Evolutionary conservation across 73 alveolate species (phyloP).

Genomic region (Paramecium primaurelia): DNA sequence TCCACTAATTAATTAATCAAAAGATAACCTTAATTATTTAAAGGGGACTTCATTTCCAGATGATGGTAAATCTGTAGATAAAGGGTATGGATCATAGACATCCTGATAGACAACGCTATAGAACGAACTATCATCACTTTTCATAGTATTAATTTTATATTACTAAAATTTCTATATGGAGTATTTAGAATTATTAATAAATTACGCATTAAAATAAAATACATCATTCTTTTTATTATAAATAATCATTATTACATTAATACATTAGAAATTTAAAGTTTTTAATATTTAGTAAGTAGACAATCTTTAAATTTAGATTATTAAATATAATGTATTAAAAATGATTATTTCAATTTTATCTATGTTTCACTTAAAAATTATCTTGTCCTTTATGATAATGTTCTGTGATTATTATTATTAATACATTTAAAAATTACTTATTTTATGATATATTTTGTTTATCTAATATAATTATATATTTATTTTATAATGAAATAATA

Average conservation of each 20-base stretch:
- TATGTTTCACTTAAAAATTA: too few species aligned
- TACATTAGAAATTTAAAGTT: too few species aligned
- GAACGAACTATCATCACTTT: background rate
- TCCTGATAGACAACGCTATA: slow-evolving; percentile 1
- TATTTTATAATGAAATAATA: background rate
- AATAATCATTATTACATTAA: background rate
- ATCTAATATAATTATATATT: background rate
- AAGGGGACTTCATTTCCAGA: slow-evolving; percentile 4
- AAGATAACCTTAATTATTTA: background rate
- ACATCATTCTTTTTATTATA: background rate
- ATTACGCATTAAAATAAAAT: background rate
- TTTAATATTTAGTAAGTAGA: too few species aligned
- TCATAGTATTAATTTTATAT: background rate
- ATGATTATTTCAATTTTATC: too few species aligned
- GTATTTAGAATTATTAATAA: background rate
- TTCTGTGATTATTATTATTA: background rate
- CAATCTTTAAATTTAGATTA: too few species aligned
- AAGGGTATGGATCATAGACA: background rate
- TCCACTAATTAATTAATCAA: background rate
- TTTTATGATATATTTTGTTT: background rate
- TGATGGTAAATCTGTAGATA: background rate
- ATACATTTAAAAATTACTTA: background rate
- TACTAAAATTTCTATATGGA: background rate
- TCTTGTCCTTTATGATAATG: background rate
- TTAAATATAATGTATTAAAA: too few species aligned